These are phyloP conservation scores for Aspergillus sclerotialis DNA, from an alignment of 2,329 filamentous ascomycete genomes.

Conservation along the genomic window DNA sequence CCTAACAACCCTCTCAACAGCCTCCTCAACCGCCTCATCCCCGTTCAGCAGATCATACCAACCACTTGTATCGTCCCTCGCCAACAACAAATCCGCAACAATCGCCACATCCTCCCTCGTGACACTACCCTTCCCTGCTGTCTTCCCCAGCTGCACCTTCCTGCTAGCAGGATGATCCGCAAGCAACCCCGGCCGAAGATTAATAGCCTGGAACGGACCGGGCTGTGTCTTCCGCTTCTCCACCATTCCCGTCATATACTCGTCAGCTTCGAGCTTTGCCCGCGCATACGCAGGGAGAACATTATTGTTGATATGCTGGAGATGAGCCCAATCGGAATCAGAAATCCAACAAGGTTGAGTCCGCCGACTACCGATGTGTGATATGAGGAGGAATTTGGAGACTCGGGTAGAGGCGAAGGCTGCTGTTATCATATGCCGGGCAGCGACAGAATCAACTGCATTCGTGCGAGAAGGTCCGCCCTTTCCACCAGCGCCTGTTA, in stretches of 20 bases:
- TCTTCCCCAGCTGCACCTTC: slow-evolving; percentile 44
- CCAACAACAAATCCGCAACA: slow-evolving; percentile 44
- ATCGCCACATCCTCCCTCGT: slow-evolving; percentile 47
- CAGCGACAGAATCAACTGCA: slow-evolving; percentile 49
- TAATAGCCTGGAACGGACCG: slow-evolving; percentile 42
- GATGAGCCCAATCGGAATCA: slow-evolving; percentile 39
- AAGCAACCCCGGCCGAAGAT: slow-evolving; percentile 44
- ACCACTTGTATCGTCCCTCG: slow-evolving; percentile 41
- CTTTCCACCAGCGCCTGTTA: slow-evolving; percentile 48
- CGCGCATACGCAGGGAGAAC: slow-evolving; percentile 46
- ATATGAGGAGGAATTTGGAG: slow-evolving; percentile 50
- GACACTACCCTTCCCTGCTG: slow-evolving; percentile 37
- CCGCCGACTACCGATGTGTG: slow-evolving; percentile 46
- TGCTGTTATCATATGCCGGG: slow-evolving; percentile 47
- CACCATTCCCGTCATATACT: slow-evolving; percentile 45
- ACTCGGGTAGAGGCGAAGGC: slow-evolving; percentile 39
- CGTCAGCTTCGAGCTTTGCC: slow-evolving; percentile 51
- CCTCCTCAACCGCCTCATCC: slow-evolving; percentile 39
- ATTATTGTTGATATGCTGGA: slow-evolving; percentile 43
- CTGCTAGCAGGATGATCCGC: slow-evolving; percentile 42
- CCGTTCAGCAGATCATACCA: slow-evolving; percentile 51
- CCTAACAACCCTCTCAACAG: slow-evolving; percentile 40
- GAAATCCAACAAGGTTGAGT: slow-evolving; percentile 45
- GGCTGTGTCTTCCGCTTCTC: slow-evolving; percentile 20
- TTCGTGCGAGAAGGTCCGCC: slow-evolving; percentile 44